Base-by-base conservation (phyloP, 2,329 filamentous ascomycete species). In the Pseudogymnoascus sp. region DNA sequence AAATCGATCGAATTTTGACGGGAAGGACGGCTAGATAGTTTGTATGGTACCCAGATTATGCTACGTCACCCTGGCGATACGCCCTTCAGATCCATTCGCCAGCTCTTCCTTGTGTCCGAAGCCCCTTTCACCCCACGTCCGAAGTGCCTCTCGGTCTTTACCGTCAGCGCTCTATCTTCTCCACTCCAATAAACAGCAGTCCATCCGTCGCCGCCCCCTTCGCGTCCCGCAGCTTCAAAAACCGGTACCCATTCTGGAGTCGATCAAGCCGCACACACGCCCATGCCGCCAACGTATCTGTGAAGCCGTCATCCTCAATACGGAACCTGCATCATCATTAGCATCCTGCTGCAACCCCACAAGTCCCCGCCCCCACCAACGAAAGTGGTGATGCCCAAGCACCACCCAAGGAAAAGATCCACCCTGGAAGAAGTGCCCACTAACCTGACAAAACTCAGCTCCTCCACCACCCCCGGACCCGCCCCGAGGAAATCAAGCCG, bases 181-280 rank as follows among this genome's bases (percentile, higher is more conserved):
- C 81, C 61, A 96, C 82, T 73, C 86, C 86, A 31, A 96, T 84
- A 65, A 97, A 76, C 61, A 97, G 71, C 12, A 86, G 80, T 0
- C 90, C 91, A 21, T 84, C 81, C 2, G 84, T 88, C 64, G 84
- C 75, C 31, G 80, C 77, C 0, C 91, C 91, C 66, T 86, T 81
- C 26, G 80, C 78, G 72, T 96, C 87, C 67, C 89, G 80, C 64
- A 97, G 77, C 69, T 87, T 88, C 63, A 97, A 79, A 68, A 96
- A 86, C 10, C 92, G 81, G 69, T 90, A 89, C 0, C 95, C 93
- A 36, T 83, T 78, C 65, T 85, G 85, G 65, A 97, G 75, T 6
- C 92, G 83, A 75, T 97, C 92, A 21, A 97, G 83, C 40, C 92
- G 83, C 69, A 96, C 87, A 71, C 92, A 96, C 1, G 90, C 86